phyloP scores from a whole-genome alignment of 2,329 filamentous ascomycete species.

The Pseudopyrenochaeta lycopersici region DNA sequence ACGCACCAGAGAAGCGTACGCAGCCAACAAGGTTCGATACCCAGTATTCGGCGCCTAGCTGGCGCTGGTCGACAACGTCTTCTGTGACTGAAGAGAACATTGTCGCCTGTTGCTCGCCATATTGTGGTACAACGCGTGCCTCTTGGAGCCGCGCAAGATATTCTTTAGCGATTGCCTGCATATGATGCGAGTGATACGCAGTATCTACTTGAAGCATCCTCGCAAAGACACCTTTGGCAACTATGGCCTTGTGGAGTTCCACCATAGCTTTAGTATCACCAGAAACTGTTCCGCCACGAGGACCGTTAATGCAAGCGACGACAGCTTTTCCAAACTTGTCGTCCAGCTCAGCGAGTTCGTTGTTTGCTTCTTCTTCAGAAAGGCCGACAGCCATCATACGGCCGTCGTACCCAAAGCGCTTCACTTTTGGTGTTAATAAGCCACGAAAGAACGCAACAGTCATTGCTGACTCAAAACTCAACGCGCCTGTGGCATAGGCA shows the following conservation, averaged over 20 bases:
- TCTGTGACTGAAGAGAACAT: slow-evolving; percentile 29
- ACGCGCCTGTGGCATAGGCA: slow-evolving; percentile 26
- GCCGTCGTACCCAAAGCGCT: neutral
- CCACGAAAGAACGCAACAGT: slow-evolving; percentile 21
- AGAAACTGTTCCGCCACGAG: slow-evolving; percentile 55
- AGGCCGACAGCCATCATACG: neutral
- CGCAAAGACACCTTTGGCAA: slow-evolving; percentile 50
- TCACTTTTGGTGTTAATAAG: neutral
- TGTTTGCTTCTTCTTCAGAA: slow-evolving; percentile 3
- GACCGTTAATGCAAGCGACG: slow-evolving; percentile 51
- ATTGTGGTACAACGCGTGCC: slow-evolving; percentile 3
- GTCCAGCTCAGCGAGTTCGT: slow-evolving; percentile 6
- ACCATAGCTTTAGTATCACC: slow-evolving; percentile 53
- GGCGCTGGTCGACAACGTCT: neutral
- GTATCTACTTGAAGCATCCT: slow-evolving; percentile 51
- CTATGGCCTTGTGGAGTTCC: slow-evolving; percentile 40
- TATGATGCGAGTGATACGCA: slow-evolving; percentile 59
- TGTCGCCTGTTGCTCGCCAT: neutral
- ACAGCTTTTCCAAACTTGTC: slow-evolving; percentile 23
- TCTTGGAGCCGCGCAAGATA: slow-evolving; percentile 20
- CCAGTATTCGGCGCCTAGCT: slow-evolving; percentile 35
- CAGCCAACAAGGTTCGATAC: slow-evolving; percentile 30
- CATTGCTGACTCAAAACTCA: slow-evolving; percentile 13
- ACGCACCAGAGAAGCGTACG: slow-evolving; percentile 22
- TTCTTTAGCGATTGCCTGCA: slow-evolving; percentile 33